Percentiles rank a stretch among this genome's conserved stretches.
Evolutionary conservation across 106 monocot species (phyloP).

Genomic region (Dendrobium chrysotoxum): DNA sequence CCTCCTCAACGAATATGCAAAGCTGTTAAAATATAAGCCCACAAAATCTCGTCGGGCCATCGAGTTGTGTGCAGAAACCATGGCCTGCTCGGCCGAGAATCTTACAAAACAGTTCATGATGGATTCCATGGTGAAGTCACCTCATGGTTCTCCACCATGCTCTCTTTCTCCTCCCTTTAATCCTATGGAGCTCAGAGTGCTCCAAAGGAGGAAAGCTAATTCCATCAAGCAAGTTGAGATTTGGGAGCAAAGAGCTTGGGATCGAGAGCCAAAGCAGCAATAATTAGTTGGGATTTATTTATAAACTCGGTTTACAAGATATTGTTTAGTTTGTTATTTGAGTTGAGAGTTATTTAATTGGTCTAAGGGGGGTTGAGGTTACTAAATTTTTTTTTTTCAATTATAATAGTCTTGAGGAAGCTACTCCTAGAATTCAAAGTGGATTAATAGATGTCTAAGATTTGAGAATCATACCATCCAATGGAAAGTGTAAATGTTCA

Average conservation of each 20-base stretch:
- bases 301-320: no score
- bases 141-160: slow-evolving; percentile 14
- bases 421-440: no score
- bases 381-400: no score
- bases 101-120: slow-evolving; percentile 25
- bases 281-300: no score
- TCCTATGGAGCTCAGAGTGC: background rate
- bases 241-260: slow-evolving; percentile 24
- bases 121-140: slow-evolving; percentile 32
- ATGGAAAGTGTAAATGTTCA: no score
- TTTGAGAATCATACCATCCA: no score
- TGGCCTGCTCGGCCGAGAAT: slow-evolving; percentile 27
- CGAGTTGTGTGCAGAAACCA: slow-evolving; percentile 30
- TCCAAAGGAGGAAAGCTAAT: slow-evolving; percentile 15
- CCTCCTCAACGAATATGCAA: slow-evolving; percentile 52
- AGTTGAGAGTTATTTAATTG: no score
- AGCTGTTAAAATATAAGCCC: slow-evolving; percentile 48
- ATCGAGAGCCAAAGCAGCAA: background rate
- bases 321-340: no score
- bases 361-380: no score
- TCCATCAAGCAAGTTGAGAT: slow-evolving; percentile 30
- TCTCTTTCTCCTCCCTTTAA: slow-evolving; percentile 3
- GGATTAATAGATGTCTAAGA: no score
- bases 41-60: slow-evolving; percentile 25
- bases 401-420: no score